Percentiles rank a stretch among this genome's conserved stretches.
Evolutionary conservation across 306 rosid genomes (phyloP).

Genomic region (Casuarina cunninghamiana): DNA sequence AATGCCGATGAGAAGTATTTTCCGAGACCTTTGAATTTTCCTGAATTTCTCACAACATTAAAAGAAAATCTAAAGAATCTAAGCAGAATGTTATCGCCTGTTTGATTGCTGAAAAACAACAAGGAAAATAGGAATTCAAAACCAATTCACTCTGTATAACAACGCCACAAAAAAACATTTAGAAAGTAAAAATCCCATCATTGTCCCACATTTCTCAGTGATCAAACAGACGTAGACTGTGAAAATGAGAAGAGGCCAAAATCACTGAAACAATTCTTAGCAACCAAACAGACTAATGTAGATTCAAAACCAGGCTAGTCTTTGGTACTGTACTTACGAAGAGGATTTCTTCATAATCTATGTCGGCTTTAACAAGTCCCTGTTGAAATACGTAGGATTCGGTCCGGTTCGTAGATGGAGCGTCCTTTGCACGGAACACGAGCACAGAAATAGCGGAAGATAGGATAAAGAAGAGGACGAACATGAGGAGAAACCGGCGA

Average conservation of each 20-base stretch:
- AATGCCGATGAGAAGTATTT: conserved; percentile 55
- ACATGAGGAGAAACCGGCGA: conserved; percentile 35
- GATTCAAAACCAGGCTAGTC: not conserved
- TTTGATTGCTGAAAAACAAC: conserved; percentile 13
- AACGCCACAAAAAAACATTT: not conserved
- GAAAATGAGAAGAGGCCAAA: not conserved
- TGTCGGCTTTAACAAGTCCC: conserved; percentile 46
- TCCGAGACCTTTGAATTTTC: conserved; percentile 61
- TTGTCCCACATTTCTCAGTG: not conserved
- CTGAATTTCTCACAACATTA: conserved; percentile 36
- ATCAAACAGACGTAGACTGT: not conserved
- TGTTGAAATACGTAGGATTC: conserved; percentile 35
- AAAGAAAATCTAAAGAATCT: conserved; percentile 2
- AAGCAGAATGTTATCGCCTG: conserved; percentile 4
- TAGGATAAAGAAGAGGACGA: conserved; percentile 53
- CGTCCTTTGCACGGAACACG: conserved; percentile 37
- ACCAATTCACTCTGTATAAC: not conserved
- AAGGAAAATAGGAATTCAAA: not conserved
- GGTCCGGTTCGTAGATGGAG: conserved; percentile 20
- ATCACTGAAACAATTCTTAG: not conserved
- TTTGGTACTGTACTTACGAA: conserved; percentile 43
- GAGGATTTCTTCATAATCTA: conserved; percentile 60
- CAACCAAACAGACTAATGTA: conserved; percentile 2
- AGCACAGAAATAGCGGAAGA: conserved; percentile 48
- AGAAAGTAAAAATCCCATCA: not conserved